Conservation (phyloP, 768 basidiomycete species). For the Cystobasidium tubakii region DNA sequence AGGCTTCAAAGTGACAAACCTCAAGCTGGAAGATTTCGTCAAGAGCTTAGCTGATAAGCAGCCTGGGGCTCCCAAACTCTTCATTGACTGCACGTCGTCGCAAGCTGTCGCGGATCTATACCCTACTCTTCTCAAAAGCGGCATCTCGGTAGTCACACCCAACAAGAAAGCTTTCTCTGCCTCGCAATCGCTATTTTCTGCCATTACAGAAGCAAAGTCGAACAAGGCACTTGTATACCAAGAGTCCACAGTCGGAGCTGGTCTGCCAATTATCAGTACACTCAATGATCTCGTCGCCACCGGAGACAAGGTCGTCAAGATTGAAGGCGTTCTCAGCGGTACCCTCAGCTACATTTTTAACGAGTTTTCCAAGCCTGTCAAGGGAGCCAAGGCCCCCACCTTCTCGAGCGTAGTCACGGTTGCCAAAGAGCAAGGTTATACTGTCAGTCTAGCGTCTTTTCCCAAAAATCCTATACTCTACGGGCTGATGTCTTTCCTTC, state of each 20-base stretch:
- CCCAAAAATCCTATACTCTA: too few species aligned
- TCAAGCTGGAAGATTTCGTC: constrained; percentile 40
- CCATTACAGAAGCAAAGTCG: constrained; percentile 60
- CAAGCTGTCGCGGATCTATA: constrained; percentile 73
- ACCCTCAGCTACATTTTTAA: constrained; percentile 99
- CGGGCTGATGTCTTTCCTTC: too few species aligned
- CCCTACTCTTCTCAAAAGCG: constrained; percentile 68
- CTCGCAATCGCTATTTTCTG: constrained; percentile 61
- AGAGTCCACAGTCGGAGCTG: constrained; percentile 93
- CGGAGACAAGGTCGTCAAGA: constrained; percentile 83
- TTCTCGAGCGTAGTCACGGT: constrained; percentile 85
- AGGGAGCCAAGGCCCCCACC: constrained; percentile 45
- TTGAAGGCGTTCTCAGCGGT: constrained; percentile 96
- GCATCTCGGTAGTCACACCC: constrained; percentile 84
- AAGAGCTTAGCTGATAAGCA: constrained; percentile 34
- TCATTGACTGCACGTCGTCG: constrained; percentile 89
- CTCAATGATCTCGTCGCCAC: constrained; percentile 85
- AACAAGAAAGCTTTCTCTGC: constrained; percentile 96
- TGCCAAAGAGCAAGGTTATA: constrained; percentile 90
- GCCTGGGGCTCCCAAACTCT: constrained; percentile 57
- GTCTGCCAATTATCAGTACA: constrained; percentile 83
- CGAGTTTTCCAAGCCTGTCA: constrained; percentile 66
- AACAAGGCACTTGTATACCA: constrained; percentile 56
- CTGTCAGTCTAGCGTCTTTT: too few species aligned
- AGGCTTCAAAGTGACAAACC: constrained; percentile 38